phyloP scores from a whole-genome alignment of 352 stramenopile genomes.

The Phytophthora cactorum region DNA sequence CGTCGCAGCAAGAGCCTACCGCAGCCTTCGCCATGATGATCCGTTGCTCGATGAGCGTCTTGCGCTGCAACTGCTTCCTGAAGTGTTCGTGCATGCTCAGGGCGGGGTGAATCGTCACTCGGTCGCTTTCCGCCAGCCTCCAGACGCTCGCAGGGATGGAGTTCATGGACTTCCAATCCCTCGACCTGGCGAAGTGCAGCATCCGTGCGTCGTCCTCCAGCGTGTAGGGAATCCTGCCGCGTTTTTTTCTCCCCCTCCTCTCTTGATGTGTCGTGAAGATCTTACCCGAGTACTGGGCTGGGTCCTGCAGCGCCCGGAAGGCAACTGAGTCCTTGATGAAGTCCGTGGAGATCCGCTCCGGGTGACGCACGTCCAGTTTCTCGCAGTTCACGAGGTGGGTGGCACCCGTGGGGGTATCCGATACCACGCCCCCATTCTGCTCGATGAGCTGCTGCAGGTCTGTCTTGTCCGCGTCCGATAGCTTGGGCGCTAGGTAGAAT shows the following conservation, averaged over 20 bases:
- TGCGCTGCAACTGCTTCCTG: slow-evolving; percentile 45
- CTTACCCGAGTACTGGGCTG: slow-evolving; percentile 42
- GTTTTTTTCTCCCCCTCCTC: not conserved
- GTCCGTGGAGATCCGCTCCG: slow-evolving; percentile 46
- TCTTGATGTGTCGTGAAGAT: slow-evolving; percentile 14
- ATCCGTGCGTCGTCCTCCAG: slow-evolving; percentile 53
- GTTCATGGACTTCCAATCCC: slow-evolving; percentile 28
- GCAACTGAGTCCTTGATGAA: slow-evolving; percentile 61
- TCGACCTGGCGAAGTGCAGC: slow-evolving; percentile 47
- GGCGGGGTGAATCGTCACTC: slow-evolving; percentile 43
- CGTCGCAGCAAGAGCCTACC: slow-evolving; percentile 18
- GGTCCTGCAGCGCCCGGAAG: slow-evolving; percentile 36
- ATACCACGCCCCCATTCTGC: slow-evolving; percentile 46
- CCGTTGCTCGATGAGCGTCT: slow-evolving; percentile 46
- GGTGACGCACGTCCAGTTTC: slow-evolving; percentile 27
- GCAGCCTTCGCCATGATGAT: slow-evolving; percentile 35
- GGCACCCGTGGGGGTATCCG: slow-evolving; percentile 1
- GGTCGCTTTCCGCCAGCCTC: slow-evolving; percentile 15
- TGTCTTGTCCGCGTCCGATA: slow-evolving; percentile 29
- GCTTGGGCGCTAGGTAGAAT: slow-evolving; percentile 48
- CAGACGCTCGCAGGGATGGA: slow-evolving; percentile 25
- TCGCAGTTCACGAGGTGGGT: slow-evolving; percentile 54
- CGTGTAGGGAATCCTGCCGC: slow-evolving; percentile 38
- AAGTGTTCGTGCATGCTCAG: slow-evolving; percentile 69
- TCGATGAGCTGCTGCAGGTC: slow-evolving; percentile 39